Conservation (phyloP, 768 basidiomycete genomes). For the Coprinellus aureogranulatus region DNA sequence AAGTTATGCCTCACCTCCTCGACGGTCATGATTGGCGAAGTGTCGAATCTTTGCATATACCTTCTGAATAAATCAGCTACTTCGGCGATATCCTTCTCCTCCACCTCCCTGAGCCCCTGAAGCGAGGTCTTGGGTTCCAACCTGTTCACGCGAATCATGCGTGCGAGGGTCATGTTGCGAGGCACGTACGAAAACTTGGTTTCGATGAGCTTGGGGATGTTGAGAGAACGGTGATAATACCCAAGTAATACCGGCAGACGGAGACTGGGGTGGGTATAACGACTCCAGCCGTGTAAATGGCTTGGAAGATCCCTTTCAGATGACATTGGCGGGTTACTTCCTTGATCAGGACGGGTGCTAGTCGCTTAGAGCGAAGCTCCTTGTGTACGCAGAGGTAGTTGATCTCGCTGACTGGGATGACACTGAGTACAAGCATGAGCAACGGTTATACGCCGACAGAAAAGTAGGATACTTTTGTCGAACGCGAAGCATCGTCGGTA, state of each 20-base stretch:
- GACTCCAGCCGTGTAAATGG: constrained; percentile 93
- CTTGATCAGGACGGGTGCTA: constrained; percentile 95
- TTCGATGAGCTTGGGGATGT: constrained; percentile 89
- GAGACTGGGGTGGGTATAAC: constrained; percentile 92
- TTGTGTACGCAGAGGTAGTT: constrained; percentile 98
- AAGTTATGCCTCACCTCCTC: constrained; percentile 88
- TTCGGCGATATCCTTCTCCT: constrained; percentile 68
- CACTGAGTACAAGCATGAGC: constrained; percentile 35
- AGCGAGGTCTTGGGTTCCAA: constrained; percentile 51
- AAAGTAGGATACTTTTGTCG: constrained; percentile 66
- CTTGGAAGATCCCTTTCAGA: constrained; percentile 89
- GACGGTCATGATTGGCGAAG: constrained; percentile 68
- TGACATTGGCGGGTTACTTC: constrained; percentile 94
- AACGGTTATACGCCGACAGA: background rate
- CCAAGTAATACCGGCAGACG: constrained; percentile 89
- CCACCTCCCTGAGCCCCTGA: constrained; percentile 83
- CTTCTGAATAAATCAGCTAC: constrained; percentile 68
- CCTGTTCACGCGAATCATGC: constrained; percentile 78
- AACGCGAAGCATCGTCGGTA: constrained; percentile 84
- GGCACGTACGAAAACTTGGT: constrained; percentile 87
- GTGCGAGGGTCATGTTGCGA: constrained; percentile 84
- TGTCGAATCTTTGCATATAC: constrained; percentile 85
- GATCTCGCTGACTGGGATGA: constrained; percentile 80
- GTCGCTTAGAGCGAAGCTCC: constrained; percentile 90
- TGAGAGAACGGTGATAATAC: constrained; percentile 89